Percentiles rank a stretch among this genome's conserved stretches.
These are phyloP conservation scores for Trametes maxima DNA, from an alignment of 768 basidiomycete genomes.

Conservation along the genomic window DNA sequence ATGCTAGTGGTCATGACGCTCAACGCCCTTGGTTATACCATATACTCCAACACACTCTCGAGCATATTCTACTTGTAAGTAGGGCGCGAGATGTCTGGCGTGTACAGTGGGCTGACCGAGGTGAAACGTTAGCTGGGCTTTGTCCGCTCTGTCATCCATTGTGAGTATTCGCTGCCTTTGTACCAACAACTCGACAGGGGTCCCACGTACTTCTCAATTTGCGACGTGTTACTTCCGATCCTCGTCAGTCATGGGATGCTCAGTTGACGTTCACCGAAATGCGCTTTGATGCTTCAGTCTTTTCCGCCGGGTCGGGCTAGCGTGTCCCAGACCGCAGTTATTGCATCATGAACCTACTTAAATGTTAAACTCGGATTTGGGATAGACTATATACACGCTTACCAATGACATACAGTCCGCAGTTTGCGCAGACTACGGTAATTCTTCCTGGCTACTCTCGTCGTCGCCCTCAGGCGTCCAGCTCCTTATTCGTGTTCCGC, in stretches of 20 bases:
- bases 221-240: not conserved
- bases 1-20: slow-evolving; percentile 15
- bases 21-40: slow-evolving; percentile 19
- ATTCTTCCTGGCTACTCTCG: not conserved
- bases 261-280: not conserved
- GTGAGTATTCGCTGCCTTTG: not conserved
- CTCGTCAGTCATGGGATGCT: not conserved
- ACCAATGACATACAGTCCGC: not conserved
- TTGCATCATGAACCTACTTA: too few species aligned
- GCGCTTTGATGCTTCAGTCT: too few species aligned
- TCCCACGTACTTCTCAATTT: slow-evolving; percentile 20
- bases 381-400: not conserved
- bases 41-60: slow-evolving; percentile 5
- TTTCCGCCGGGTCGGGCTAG: not conserved
- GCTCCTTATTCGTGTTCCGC: slow-evolving; percentile 32
- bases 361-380: too few species aligned
- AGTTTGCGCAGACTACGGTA: not conserved
- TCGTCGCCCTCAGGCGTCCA: slow-evolving; percentile 24
- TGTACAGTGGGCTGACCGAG: not conserved
- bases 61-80: slow-evolving; percentile 22
- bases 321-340: too few species aligned
- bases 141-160: slow-evolving; percentile 10
- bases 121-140: slow-evolving; percentile 1
- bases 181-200: not conserved
- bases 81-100: too few species aligned